These are phyloP conservation scores for Penicillium italicum DNA, from an alignment of 2,329 filamentous ascomycete species.

Conservation along the genomic window DNA sequence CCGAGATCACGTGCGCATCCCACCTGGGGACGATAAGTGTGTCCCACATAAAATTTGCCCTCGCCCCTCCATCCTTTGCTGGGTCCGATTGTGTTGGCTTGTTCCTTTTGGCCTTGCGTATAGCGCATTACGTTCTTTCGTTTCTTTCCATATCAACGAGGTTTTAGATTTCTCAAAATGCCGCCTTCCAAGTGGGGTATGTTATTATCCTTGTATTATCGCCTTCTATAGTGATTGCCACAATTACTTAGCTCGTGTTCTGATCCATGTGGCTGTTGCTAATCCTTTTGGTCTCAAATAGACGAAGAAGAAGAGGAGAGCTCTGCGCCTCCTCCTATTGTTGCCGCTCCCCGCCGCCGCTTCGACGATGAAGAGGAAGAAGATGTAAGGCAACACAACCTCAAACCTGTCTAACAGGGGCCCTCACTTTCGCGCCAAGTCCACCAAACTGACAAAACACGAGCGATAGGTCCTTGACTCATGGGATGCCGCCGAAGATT, in stretches of 20 bases:
- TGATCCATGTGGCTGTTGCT: background rate
- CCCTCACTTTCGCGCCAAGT: background rate
- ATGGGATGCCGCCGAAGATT: conserved; percentile 96
- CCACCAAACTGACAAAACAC: background rate
- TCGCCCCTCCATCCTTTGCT: conserved; percentile 22
- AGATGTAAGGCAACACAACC: conserved; percentile 59
- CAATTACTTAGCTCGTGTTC: conserved; percentile 5
- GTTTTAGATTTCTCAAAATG: conserved; percentile 34
- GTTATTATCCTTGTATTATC: conserved; percentile 28
- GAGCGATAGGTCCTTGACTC: conserved; percentile 75
- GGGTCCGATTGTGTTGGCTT: conserved; percentile 14
- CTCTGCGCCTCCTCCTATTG: conserved; percentile 45
- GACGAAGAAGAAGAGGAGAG: conserved; percentile 51
- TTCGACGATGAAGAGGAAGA: conserved; percentile 91
- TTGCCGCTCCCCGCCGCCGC: conserved; percentile 56
- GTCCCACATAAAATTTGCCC: conserved; percentile 32
- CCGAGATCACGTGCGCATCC: conserved; percentile 23
- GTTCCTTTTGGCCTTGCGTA: conserved; percentile 11
- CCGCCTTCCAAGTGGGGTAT: conserved; percentile 51
- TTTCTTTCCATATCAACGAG: conserved; percentile 6
- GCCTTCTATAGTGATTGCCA: background rate
- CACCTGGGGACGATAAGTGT: conserved; percentile 19
- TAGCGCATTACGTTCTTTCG: conserved; percentile 11
- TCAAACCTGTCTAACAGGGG: background rate
- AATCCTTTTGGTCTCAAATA: conserved; percentile 8